Base-by-base conservation (phyloP, 768 basidiomycete genomes). In the Hortiboletus campestris region DNA sequence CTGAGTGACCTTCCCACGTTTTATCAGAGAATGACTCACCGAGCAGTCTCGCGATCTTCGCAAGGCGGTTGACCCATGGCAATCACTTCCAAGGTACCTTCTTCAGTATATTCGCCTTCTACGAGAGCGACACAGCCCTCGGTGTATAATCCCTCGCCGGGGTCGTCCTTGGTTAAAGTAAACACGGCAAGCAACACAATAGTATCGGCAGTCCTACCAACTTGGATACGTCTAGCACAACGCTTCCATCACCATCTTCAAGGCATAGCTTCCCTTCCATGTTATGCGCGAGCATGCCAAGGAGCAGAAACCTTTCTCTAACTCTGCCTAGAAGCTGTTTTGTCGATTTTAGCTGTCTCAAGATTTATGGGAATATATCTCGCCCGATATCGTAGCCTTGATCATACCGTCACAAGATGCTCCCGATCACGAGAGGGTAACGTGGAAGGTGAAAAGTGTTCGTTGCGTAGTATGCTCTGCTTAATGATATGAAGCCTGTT, bases 41-140 rank as follows among this genome's bases (percentile, higher is more conserved):
- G 80, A 16, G 96, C 86, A 2, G 83, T 85, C 56, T 87, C 86
- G 40, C 97, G 79, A 61, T 88, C 82, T 73, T 99, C 97, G 65
- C 94, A 96, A 12, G 97, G 97, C 2, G 97, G 97, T 72, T 98
- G 96, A 2, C 97, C 97, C 57, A 99, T 90, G 19, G 95, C 97
- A 59, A 94, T 84, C 7, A 98, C 92, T 60, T 88, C 82, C 47
- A 99, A 78, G 1, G 82, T 89, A 47, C 88, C 90, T 31, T 98
- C 94, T 56, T 95, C 88, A 0, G 91, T 98, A 67, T 98, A 99
- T 65, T 94, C 91, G 20, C 97, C 97, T 74, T 98, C 97, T 0
- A 98, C 85, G 16, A 99, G 81, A 1, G 94, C 93, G 70, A 98
- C 90, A 55, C 88, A 94, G 0, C 97, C 97, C 71, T 98, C 97